Evolutionary conservation across 75 land plant genomes (phyloP).

Genomic region (Larix kaempferi): DNA sequence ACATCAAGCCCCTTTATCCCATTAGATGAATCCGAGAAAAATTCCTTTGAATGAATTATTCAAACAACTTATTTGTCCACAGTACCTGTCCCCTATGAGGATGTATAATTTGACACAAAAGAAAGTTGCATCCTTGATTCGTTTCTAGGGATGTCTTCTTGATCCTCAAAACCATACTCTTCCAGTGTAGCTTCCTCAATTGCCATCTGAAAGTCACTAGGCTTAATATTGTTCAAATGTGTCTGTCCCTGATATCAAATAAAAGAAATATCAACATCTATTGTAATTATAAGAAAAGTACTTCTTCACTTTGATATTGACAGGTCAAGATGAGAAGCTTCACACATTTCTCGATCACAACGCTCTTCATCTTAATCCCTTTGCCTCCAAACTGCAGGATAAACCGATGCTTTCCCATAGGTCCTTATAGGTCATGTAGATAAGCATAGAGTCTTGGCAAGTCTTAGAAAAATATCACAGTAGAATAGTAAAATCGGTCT

Average conservation of each 20-base stretch:
- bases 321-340: not conserved
- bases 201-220: constrained; percentile 70
- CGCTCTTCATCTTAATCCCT: too few species aligned
- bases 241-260: constrained; percentile 76
- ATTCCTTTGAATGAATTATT: not conserved
- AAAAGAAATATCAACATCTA: not conserved
- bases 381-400: too few species aligned
- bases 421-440: too few species aligned
- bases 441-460: too few species aligned
- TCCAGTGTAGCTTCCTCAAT: constrained; percentile 83
- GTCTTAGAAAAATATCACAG: too few species aligned
- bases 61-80: not conserved
- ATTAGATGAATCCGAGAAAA: not conserved
- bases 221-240: constrained; percentile 50
- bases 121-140: not conserved
- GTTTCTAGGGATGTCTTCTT: not conserved
- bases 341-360: too few species aligned
- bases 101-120: not conserved
- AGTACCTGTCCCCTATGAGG: not conserved
- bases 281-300: not conserved
- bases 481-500: too few species aligned
- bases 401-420: too few species aligned
- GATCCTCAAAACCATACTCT: constrained; percentile 56
- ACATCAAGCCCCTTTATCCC: not conserved
- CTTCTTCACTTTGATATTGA: not conserved